Evolutionary conservation across 305 asterid species (phyloP).

Genomic region (Fraxinus latifolia): DNA sequence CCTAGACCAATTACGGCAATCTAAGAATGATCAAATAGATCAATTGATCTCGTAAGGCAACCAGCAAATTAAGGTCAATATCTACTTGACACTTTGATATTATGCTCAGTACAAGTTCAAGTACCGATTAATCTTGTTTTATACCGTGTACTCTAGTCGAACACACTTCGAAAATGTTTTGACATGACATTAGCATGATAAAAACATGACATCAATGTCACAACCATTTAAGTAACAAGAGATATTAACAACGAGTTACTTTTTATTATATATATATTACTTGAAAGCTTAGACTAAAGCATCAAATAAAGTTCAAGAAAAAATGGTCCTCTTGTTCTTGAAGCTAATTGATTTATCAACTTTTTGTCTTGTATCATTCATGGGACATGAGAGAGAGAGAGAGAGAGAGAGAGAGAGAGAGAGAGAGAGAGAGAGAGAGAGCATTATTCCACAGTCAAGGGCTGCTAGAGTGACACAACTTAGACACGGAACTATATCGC

Average conservation of each 20-base stretch:
- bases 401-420: not conserved
- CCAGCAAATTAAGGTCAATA: too few species aligned
- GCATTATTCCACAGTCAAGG: not conserved
- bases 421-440: not conserved
- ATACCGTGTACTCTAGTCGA: not conserved
- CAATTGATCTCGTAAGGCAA: too few species aligned
- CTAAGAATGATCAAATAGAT: too few species aligned
- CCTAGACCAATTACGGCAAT: too few species aligned
- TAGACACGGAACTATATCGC: not conserved
- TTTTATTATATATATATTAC: too few species aligned
- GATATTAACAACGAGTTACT: too few species aligned
- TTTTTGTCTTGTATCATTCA: slow-evolving; percentile 23
- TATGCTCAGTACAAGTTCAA: not conserved
- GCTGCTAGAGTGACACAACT: not conserved
- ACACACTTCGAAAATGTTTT: not conserved
- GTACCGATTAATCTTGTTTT: too few species aligned
- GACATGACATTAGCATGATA: not conserved
- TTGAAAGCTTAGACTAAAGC: too few species aligned
- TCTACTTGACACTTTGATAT: too few species aligned
- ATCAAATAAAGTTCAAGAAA: not conserved
- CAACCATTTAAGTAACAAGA: too few species aligned
- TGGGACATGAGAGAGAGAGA: not conserved
- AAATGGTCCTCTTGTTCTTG: not conserved
- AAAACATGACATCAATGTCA: not conserved
- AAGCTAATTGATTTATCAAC: slow-evolving; percentile 17